These are phyloP conservation scores for Polygonum aviculare DNA, from an alignment of 148 eudicot genomes.

Conservation along the genomic window DNA sequence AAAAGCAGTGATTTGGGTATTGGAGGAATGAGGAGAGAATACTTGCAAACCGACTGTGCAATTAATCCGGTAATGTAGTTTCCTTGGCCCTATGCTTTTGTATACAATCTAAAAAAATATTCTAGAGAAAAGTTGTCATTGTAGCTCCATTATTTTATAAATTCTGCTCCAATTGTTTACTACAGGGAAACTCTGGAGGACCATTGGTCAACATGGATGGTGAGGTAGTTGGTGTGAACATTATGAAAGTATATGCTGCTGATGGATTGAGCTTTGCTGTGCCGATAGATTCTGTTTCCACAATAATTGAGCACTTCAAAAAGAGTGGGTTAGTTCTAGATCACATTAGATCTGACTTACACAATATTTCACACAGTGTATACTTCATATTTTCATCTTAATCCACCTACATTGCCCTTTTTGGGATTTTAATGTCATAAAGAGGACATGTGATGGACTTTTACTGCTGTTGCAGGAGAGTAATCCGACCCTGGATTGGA, in stretches of 20 bases:
- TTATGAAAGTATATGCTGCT: conserved; percentile 71
- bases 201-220: conserved; percentile 95
- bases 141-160: background rate
- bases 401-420: no score
- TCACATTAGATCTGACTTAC: background rate
- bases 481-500: conserved; percentile 72
- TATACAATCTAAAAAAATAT: background rate
- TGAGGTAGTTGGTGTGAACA: conserved; percentile 80
- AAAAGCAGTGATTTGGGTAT: conserved; percentile 95
- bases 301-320: conserved; percentile 78
- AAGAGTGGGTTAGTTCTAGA: conserved; percentile 48
- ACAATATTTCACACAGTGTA: no score
- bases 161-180: background rate
- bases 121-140: background rate
- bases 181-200: conserved; percentile 96
- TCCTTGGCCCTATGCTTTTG: background rate
- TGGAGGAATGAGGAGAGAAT: conserved; percentile 89
- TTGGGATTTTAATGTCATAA: background rate
- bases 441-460: background rate
- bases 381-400: background rate
- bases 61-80: conserved; percentile 48
- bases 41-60: conserved; percentile 89
- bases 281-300: conserved; percentile 81
- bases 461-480: conserved; percentile 40
- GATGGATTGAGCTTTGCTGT: conserved; percentile 88